Evolutionary conservation across 768 basidiomycete genomes (phyloP), one percentile per base, ranked within the genome.

Genomic region (Lactarius sp.): DNA sequence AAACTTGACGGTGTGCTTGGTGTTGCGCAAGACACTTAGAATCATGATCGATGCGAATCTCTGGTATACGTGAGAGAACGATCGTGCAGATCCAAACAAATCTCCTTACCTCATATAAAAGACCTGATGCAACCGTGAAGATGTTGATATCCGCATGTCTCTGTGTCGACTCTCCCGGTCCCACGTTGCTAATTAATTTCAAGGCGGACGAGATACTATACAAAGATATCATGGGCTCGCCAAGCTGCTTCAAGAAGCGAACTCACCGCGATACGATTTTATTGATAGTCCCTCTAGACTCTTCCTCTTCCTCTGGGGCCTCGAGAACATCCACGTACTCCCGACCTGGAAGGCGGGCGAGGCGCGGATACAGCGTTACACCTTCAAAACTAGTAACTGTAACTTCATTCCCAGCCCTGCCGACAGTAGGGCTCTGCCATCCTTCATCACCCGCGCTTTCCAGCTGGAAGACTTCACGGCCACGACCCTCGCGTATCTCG

Each of bases 41-140:
- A 98, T 92, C 97, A 98, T 99, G 77, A 99, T 98, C 9, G 92
- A 93, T 0, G 87, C 94, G 75, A 99, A 98, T 16, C 97, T 87
- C 94, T 98, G 67, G 8, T 46, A 18, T 34, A 52, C 16, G 46
- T 68, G 49, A 69, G 58, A 53, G 51, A 12, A 13, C 0, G 16
- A 31, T 9, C 16, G 22, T 12, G n/a, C 8, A n/a, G 7, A 22
- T 60, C n/a, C 8, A 66, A 34, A 20, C 22, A 56, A 31, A 22
- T 22, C 10, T 52, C 51, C 36, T 59, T 20, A 94, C 96, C 85
- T 98, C 97, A 66, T 98, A 99, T 2, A 99, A 79, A 56, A 96
- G 75, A 0, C 97, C 97, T 0, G 97, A 98, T 7, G 97, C 97
- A 18, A 99, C 96, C 0, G 97, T 99, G 75, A 99, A 98, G 67